Percentiles rank a stretch among this genome's conserved stretches.
phyloP scores from a whole-genome alignment of 805 yeast species.

The Myxozyma melibiosi region DNA sequence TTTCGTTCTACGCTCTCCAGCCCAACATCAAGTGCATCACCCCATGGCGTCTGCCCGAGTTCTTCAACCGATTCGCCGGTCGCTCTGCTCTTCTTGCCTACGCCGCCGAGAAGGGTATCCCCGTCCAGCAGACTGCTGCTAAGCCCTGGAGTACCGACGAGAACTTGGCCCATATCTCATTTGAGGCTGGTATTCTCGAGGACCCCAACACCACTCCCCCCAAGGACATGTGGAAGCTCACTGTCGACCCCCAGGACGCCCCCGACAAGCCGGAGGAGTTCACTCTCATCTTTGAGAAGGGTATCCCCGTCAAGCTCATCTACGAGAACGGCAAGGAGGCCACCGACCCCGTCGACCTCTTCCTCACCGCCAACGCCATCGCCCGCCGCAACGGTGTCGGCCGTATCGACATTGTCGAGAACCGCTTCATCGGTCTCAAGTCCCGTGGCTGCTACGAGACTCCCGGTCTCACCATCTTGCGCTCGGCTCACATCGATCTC shows the following conservation, averaged over 20 bases:
- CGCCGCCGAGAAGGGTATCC: slow-evolving; percentile 88
- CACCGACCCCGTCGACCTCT: slow-evolving; percentile 88
- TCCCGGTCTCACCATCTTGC: slow-evolving; percentile 93
- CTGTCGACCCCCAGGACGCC: slow-evolving; percentile 93
- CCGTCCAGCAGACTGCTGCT: slow-evolving; percentile 95
- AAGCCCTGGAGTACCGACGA: slow-evolving; percentile 99
- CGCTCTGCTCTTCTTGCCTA: slow-evolving; percentile 94
- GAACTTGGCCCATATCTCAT: slow-evolving; percentile 97
- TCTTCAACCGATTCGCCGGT: slow-evolving; percentile 95
- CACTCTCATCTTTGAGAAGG: slow-evolving; percentile 77
- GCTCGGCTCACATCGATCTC: slow-evolving; percentile 91
- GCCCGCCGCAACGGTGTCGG: slow-evolving; percentile 99
- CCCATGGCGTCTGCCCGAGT: slow-evolving; percentile 98
- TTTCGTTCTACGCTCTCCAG: slow-evolving; percentile 94
- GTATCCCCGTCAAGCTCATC: slow-evolving; percentile 81
- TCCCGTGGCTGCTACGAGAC: slow-evolving; percentile 99
- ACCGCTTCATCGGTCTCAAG: slow-evolving; percentile 97
- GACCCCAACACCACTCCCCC: slow-evolving; percentile 99
- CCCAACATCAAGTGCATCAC: slow-evolving; percentile 97
- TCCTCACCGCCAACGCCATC: slow-evolving; percentile 87
- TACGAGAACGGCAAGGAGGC: slow-evolving; percentile 60
- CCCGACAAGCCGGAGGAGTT: slow-evolving; percentile 92
- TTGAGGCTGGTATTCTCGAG: slow-evolving; percentile 98
- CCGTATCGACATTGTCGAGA: slow-evolving; percentile 98
- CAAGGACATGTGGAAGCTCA: slow-evolving; percentile 99